These are phyloP conservation scores for Phytophthora lateralis DNA, from an alignment of 352 stramenopile species.

Conservation along the genomic window DNA sequence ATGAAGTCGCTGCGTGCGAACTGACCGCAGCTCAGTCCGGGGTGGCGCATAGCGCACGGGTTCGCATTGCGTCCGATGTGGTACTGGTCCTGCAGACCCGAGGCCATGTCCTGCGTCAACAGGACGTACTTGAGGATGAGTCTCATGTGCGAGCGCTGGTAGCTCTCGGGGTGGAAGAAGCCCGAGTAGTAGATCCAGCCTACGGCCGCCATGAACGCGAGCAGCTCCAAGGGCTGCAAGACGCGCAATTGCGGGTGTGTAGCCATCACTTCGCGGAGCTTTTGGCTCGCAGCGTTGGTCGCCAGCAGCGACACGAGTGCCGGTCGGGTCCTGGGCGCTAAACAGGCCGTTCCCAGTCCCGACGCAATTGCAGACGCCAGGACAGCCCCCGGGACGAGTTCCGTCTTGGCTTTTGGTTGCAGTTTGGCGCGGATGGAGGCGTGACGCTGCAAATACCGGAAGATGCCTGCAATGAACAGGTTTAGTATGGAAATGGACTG, in stretches of 20 bases:
- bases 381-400: constrained; percentile 3
- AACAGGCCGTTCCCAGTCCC: constrained; percentile 34
- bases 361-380: constrained; percentile 42
- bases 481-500: neutral
- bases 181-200: constrained; percentile 70
- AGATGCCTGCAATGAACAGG: constrained; percentile 36
- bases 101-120: constrained; percentile 37
- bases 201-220: constrained; percentile 51
- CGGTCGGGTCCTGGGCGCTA: constrained; percentile 45
- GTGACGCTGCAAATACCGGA: constrained; percentile 46
- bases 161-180: constrained; percentile 67
- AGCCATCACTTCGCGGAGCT: constrained; percentile 31
- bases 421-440: constrained; percentile 15
- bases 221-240: constrained; percentile 50
- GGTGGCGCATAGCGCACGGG: constrained; percentile 53
- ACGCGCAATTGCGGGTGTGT: constrained; percentile 40
- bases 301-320: constrained; percentile 57
- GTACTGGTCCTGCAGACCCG: constrained; percentile 47
- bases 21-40: constrained; percentile 40
- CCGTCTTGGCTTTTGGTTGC: neutral
- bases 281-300: constrained; percentile 50
- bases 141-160: constrained; percentile 56
- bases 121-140: constrained; percentile 71
- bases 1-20: constrained; percentile 52
- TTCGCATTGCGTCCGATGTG: constrained; percentile 50